Base-by-base conservation (phyloP, 768 basidiomycete species). In the Wakefieldia striispora region DNA sequence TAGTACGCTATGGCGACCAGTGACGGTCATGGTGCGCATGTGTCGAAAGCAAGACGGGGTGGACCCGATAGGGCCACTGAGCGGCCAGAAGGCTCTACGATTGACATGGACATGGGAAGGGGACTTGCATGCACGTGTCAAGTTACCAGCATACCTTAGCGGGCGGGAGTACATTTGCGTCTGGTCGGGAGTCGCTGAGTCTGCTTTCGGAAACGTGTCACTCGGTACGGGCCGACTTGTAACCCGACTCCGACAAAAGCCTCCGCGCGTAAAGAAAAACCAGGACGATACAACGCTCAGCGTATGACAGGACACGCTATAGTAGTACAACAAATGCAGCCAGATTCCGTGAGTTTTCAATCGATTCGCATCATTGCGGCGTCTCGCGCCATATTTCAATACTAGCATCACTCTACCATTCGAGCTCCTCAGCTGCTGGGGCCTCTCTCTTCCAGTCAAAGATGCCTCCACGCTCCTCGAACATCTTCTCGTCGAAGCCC, bases 361-460 rank as follows among this genome's bases (percentile, higher is more conserved):
- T 2, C 13, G 29, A 12, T 29, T 29, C 11, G 10, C 10, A 12
- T 16, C 33, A 29, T 1, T 5, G 33, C 14, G 33, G 14, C 33
- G 33, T 16, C 33, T 33, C 14, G 33, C 33, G 16, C 16, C 29
- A 29, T 13, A 29, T 29, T 29, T 12, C 29, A 29, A 29, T 6
- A 33, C 14, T 5, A 33, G 3, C 33, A 33, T 4, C 5, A 33
- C 16, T 33, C 33, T 33, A 49, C 48, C 48, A 49, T 5, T 49
- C 48, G n/a, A 49, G 48, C 10, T 35, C 23, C 12, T 42, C 34
- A 3, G 33, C 1, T 13, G 24, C 20, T 0, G 26, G 46, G 5
- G 8, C 13, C 8, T 55, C 55, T 47, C 59, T 55, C 42, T 55
- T 69, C 72, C 73, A 74, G 27, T 70, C 70, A 36, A 71, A 72